Evolutionary conservation across 2,329 filamentous ascomycete species (phyloP).

Genomic region (Penicillium verrucosum): DNA sequence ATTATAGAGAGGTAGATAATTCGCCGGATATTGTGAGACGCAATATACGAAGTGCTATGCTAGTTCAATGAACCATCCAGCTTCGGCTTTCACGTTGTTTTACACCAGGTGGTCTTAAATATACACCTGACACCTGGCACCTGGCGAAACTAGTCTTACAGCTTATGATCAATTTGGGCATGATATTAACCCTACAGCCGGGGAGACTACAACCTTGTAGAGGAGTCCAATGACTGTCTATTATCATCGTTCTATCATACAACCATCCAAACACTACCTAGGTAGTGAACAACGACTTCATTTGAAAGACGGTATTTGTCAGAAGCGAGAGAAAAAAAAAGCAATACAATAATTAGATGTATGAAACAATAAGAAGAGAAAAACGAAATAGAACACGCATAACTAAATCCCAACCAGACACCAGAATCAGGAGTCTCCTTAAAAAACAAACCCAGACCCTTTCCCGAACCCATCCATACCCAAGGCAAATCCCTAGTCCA

Average conservation of each 20-base stretch:
- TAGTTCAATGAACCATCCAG: no score
- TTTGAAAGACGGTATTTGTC: conserved; percentile 15
- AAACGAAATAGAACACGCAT: conserved; percentile 14
- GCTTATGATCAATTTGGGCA: no score
- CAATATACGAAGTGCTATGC: no score
- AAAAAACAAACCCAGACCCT: conserved; percentile 12
- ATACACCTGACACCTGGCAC: no score
- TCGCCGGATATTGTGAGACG: no score
- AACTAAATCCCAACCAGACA: conserved; percentile 22
- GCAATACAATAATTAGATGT: conserved; percentile 6
- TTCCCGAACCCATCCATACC: conserved; percentile 8
- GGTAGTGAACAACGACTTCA: neutral
- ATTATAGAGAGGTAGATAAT: no score
- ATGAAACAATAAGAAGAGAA: conserved; percentile 4
- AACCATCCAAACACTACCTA: neutral
- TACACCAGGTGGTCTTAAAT: no score
- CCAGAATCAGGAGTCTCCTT: conserved; percentile 17
- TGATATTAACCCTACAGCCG: no score
- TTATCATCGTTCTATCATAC: neutral
- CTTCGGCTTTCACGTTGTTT: no score
- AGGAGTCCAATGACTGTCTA: neutral
- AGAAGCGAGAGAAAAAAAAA: neutral
- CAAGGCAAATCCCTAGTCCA: conserved; percentile 4
- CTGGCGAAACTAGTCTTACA: no score
- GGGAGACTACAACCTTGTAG: no score